Conservation (phyloP, 2,329 filamentous ascomycete species). For the Fusarium annulatum region DNA sequence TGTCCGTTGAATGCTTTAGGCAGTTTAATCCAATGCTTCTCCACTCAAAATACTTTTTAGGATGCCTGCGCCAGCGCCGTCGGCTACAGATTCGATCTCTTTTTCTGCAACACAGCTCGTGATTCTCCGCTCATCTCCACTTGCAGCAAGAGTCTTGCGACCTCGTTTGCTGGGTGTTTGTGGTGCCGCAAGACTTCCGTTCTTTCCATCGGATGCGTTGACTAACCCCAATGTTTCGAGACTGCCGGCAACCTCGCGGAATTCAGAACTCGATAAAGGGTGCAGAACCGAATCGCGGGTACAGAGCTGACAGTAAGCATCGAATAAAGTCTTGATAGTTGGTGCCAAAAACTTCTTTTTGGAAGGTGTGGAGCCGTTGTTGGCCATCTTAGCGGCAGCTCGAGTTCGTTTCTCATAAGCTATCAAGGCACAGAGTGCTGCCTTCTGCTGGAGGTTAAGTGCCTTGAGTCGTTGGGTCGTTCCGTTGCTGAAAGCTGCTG, state of each 20-base stretch:
- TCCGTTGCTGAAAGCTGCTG: slow-evolving; percentile 90
- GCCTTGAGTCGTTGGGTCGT: slow-evolving; percentile 84
- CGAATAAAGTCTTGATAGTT: slow-evolving; percentile 85
- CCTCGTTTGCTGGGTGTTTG: slow-evolving; percentile 79
- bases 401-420: slow-evolving; percentile 84
- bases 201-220: slow-evolving; percentile 75
- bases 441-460: slow-evolving; percentile 96
- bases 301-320: slow-evolving; percentile 85
- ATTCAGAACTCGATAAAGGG: slow-evolving; percentile 89
- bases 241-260: slow-evolving; percentile 90
- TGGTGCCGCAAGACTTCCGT: slow-evolving; percentile 70
- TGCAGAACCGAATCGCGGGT: slow-evolving; percentile 89
- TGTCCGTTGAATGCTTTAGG: slow-evolving; percentile 8
- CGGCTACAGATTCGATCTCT: slow-evolving; percentile 79
- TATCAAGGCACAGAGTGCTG: slow-evolving; percentile 87
- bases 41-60: slow-evolving; percentile 71
- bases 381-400: slow-evolving; percentile 56
- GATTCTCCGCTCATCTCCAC: slow-evolving; percentile 78
- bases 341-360: slow-evolving; percentile 73
- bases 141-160: slow-evolving; percentile 64
- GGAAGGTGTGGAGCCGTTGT: slow-evolving; percentile 64
- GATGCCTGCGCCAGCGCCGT: slow-evolving; percentile 70
- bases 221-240: slow-evolving; percentile 89
- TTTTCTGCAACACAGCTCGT: slow-evolving; percentile 83
- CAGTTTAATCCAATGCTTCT: slow-evolving; percentile 64